Base-by-base conservation (phyloP, 2,329 filamentous ascomycete species). In the Rhynchosporium graminicola region DNA sequence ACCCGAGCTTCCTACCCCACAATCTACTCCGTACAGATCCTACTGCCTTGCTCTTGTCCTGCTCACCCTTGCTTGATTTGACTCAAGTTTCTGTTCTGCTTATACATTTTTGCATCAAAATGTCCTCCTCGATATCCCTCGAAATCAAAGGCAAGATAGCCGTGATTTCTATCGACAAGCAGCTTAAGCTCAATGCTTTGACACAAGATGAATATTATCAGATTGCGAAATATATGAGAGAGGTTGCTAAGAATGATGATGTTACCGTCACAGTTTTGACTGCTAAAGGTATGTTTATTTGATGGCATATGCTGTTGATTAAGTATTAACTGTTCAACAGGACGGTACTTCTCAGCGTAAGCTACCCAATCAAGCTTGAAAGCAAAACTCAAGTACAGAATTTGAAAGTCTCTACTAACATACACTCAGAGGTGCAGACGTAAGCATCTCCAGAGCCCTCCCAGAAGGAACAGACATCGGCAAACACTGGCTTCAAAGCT, bases 111-210 rank as follows among this genome's bases (percentile, higher is more conserved):
- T 54, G 46, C 7, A 36, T 2, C 33, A 50, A 9, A 42, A 74
- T 72, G 70, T 46, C 64, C 2, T 62, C 63, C 15, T 51, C 65
- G 51, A 67, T 74, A 4, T 68, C 64, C 20, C 73, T 90, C 70
- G 81, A 86, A 65, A 90, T 87, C 75, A 80, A 81, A 70, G 88
- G 85, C 75, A 87, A 87, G 63, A 78, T 92, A 67, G 91, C 94
- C 72, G 85, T 93, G 73, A 87, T 99, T 76, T 97, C 91, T 20
- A 87, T 99, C 74, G 88, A 93, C 77, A 89, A 91, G 57, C 84
- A 88, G 60, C 84, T 87, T 74, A 97, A 97, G 79, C 90, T 98
- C 76, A 96, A 96, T 76, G 92, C 94, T 38, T 79, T 97, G 57
- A 83, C 79, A 63, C 81, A 84, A 71, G 79, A 84, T 65, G 82